Evolutionary conservation across 1,139 yeast species (phyloP), one percentile per base, ranked within the genome.

Genomic region (Ashbya aceris): DNA sequence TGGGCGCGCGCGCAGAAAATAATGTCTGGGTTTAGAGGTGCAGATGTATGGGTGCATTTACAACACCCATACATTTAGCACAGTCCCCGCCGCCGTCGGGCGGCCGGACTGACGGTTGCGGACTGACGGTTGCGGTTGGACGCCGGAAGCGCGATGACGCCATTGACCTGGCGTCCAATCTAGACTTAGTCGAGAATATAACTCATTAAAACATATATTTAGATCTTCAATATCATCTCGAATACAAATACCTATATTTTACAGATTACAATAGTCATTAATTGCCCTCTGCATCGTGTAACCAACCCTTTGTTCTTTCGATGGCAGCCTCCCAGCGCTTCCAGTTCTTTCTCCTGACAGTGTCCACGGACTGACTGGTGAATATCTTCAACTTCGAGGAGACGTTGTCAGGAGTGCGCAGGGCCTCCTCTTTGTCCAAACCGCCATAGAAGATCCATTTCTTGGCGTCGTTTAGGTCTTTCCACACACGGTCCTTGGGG

Each of bases 311-410:
- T 28, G 94, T 81, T 58, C 91, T 74, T 51, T 74, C 77, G 30
- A 86, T 75, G 7, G 94, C 96, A 39, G 74, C 73, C 60, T 83
- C 86, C 96, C 96, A 86, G 53, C 81, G 68, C 48, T 67, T 70
- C 85, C 91, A 83, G 54, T 68, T 70, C 49, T 67, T 68, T 59
- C 83, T 74, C 60, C 95, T 71, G 40, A 74, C 77, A 14, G 67
- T 70, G 51, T 76, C 82, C 7, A 74, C 68, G 50, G 82, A 72
- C 51, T 70, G 60, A 30, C 94, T 84, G 40, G 55, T 62, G 64
- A 83, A 85, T 12, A 53, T 46, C 33, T 50, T 51, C 27, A 56
- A 44, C 23, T 55, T 50, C 8, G 46, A 39, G 8, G 23, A 11
- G n/a, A 17, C 26, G n/a, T 39, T 33, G 27, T 13, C 38, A 27